These are phyloP conservation scores for Adansonia madagascariensis DNA, from an alignment of 441 rosid genomes.

Conservation along the genomic window DNA sequence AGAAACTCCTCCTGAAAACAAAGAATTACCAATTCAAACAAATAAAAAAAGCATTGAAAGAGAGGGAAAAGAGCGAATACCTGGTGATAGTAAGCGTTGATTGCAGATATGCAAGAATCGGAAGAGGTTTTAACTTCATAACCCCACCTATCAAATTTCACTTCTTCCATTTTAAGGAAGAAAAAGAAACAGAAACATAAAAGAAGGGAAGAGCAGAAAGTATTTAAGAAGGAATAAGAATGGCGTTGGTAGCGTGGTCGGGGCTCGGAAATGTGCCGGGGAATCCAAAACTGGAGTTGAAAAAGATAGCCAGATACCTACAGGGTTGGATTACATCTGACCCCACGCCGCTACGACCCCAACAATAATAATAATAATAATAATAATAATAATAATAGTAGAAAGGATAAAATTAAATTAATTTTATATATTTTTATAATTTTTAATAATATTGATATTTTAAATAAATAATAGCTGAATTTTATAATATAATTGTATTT, in stretches of 20 bases:
- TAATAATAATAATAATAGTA: too few species aligned
- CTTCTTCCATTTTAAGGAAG: constrained; percentile 42
- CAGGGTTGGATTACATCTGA: background rate
- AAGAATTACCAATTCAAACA: background rate
- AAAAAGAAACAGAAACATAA: background rate
- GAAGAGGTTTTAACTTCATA: constrained; percentile 62
- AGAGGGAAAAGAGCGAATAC: constrained; percentile 36
- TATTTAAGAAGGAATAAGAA: background rate
- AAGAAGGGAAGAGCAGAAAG: background rate
- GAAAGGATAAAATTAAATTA: too few species aligned
- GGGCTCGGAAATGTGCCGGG: background rate
- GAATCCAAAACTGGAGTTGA: background rate
- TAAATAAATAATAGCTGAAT: too few species aligned
- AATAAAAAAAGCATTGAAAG: background rate
- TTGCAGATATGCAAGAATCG: constrained; percentile 68
- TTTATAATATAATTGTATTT: too few species aligned
- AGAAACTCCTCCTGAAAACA: background rate
- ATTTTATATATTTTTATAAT: too few species aligned
- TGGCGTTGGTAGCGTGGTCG: background rate
- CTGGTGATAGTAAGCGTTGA: constrained; percentile 73
- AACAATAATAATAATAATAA: too few species aligned
- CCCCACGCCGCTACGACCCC: too few species aligned
- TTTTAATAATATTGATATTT: too few species aligned
- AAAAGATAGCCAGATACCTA: background rate
- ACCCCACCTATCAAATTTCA: constrained; percentile 72